phyloP scores from a whole-genome alignment of 352 stramenopile genomes.

The Saprolegnia parasitica region DNA sequence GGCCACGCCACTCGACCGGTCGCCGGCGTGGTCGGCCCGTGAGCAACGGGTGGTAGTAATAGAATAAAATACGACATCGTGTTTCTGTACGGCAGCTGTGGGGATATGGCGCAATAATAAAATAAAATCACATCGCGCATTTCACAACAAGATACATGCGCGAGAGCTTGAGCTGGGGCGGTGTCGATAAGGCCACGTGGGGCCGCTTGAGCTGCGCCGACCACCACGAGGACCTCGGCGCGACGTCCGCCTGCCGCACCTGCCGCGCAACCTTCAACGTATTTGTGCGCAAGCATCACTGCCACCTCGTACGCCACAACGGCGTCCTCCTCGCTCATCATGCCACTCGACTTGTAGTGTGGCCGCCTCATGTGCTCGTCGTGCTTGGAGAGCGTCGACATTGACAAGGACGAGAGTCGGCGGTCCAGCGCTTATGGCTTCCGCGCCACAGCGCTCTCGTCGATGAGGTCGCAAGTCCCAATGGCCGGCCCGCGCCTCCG shows the following conservation, averaged over 20 bases:
- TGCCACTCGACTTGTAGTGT: slow-evolving; percentile 9
- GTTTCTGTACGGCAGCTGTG: too few species aligned
- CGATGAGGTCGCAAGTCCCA: not conserved
- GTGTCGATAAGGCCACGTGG: slow-evolving; percentile 5
- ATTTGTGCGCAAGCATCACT: slow-evolving; percentile 23
- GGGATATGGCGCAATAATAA: not conserved
- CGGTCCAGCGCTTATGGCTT: not conserved
- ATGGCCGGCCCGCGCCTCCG: not conserved
- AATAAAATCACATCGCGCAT: not conserved
- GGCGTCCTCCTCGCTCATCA: not conserved
- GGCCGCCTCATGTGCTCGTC: slow-evolving; percentile 15
- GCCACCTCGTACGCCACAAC: slow-evolving; percentile 15
- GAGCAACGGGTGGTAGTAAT: not conserved
- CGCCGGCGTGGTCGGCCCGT: not conserved
- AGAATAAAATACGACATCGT: not conserved
- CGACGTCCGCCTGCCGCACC: not conserved
- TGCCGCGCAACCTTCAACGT: slow-evolving; percentile 1
- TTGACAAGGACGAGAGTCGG: slow-evolving; percentile 12
- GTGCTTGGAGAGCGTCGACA: slow-evolving; percentile 10
- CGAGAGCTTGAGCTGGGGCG: slow-evolving; percentile 13
- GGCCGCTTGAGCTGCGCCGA: slow-evolving; percentile 2
- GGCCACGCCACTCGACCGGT: not conserved
- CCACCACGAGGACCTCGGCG: slow-evolving; percentile 1
- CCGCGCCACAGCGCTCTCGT: not conserved
- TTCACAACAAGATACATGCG: not conserved